Conservation (phyloP, 2,329 filamentous ascomycete genomes). For the Fusarium transvaalense region DNA sequence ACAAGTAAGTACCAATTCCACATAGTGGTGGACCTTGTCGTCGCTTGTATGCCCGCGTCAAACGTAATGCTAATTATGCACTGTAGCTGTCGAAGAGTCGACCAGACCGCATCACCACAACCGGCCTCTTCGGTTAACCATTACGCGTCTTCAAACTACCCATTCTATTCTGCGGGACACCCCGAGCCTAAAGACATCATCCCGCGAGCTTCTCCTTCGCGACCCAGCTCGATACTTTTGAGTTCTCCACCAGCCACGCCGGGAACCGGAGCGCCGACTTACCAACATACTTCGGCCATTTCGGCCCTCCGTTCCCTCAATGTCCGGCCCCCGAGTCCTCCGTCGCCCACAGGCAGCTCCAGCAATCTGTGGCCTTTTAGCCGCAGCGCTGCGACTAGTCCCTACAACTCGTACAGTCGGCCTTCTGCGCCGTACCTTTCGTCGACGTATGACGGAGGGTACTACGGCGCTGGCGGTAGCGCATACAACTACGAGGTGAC, state of each 20-base stretch:
- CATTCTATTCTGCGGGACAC: conserved; percentile 60
- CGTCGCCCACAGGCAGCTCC: conserved; percentile 62
- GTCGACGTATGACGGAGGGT: conserved; percentile 65
- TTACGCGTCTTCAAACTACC: conserved; percentile 56
- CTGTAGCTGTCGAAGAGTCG: conserved; percentile 66
- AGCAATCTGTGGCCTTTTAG: conserved; percentile 67
- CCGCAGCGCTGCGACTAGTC: conserved; percentile 64
- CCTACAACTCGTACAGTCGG: conserved; percentile 64
- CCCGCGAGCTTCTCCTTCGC: conserved; percentile 72
- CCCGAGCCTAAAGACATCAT: conserved; percentile 72
- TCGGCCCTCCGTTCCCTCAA: conserved; percentile 68
- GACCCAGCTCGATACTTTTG: conserved; percentile 67
- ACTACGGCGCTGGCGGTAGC: conserved; percentile 48
- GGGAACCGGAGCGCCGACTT: conserved; percentile 50
- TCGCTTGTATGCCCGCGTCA: conserved; percentile 13
- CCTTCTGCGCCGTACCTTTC: conserved; percentile 60
- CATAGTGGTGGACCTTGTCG: conserved; percentile 32
- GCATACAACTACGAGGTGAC: conserved; percentile 56
- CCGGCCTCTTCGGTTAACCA: conserved; percentile 46
- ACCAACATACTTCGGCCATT: conserved; percentile 64
- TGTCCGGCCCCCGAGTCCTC: conserved; percentile 67
- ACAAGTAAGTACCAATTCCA: conserved; percentile 62
- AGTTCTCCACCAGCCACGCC: conserved; percentile 65
- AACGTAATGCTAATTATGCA: conserved; percentile 41
- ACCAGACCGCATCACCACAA: conserved; percentile 58